Evolutionary conservation across 257 asterid genomes (phyloP).

Genomic region (Lantana camara): DNA sequence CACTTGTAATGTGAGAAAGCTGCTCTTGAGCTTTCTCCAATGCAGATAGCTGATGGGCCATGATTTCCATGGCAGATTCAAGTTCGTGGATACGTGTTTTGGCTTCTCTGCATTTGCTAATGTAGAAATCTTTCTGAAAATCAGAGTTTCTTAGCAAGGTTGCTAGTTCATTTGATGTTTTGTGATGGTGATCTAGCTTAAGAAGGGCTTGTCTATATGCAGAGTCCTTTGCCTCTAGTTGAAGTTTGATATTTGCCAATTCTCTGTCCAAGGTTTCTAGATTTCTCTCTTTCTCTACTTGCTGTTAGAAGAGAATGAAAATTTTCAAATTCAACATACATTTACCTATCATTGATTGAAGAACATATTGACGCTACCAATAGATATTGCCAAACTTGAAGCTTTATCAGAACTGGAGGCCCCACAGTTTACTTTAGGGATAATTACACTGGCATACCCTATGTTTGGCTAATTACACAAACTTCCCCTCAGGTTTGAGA

Average conservation of each 20-base stretch:
- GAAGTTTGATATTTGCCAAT: conserved; percentile 43
- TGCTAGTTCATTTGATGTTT: conserved; percentile 47
- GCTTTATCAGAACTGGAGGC: not conserved
- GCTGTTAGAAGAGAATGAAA: conserved; percentile 27
- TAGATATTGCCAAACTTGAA: not conserved
- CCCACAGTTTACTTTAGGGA: no score
- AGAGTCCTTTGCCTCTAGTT: conserved; percentile 57
- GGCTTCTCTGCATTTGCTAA: conserved; percentile 39
- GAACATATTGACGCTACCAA: not conserved
- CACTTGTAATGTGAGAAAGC: conserved; percentile 30
- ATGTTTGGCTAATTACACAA: no score
- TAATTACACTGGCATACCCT: no score
- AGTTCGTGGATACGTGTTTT: conserved; percentile 34
- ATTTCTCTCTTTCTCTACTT: conserved; percentile 36
- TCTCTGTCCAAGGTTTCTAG: conserved; percentile 43
- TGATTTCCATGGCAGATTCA: conserved; percentile 33
- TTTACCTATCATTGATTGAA: no score
- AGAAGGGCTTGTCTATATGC: conserved; percentile 54
- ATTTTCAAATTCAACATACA: not conserved
- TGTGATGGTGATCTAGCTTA: conserved; percentile 47
- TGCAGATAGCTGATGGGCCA: conserved; percentile 30
- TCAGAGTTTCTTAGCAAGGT: conserved; percentile 46
- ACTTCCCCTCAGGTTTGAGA: no score
- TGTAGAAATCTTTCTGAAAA: conserved; percentile 43
- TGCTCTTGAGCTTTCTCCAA: conserved; percentile 30